A percentile compares a stretch with the other conserved stretches of the same genome.
phyloP scores from a whole-genome alignment of 1,284 basidiomycete species.

The Malassezia nana region DNA sequence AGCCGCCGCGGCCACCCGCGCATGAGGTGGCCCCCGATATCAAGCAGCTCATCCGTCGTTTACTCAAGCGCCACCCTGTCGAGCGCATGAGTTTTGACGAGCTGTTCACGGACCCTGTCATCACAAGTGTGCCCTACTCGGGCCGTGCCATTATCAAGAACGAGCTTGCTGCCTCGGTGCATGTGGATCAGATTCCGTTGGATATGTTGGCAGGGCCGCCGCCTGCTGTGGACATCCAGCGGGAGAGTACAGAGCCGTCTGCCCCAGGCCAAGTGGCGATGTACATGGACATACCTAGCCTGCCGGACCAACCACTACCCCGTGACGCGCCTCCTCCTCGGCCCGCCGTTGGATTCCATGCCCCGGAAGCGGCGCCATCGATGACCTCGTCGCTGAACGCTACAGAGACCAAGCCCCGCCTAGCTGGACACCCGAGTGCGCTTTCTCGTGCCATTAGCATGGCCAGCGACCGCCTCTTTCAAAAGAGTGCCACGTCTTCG shows the following conservation, averaged over 20 bases:
- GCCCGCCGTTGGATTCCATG: constrained; percentile 1
- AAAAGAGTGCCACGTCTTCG: constrained; percentile 36
- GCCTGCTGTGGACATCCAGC: not conserved
- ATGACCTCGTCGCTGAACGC: not conserved
- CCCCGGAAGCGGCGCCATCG: not conserved
- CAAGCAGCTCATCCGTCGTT: constrained; percentile 71
- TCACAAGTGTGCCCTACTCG: constrained; percentile 10
- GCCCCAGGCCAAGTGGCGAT: not conserved
- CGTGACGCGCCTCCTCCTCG: not conserved
- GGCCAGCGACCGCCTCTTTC: constrained; percentile 82
- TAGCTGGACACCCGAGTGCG: constrained; percentile 26
- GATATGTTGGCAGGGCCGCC: not conserved
- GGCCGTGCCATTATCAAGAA: constrained; percentile 27
- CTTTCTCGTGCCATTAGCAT: constrained; percentile 70
- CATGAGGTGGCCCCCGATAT: constrained; percentile 65
- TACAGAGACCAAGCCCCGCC: not conserved
- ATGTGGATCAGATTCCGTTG: not conserved
- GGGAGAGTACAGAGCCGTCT: not conserved
- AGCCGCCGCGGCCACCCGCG: constrained; percentile 30
- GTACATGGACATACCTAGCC: not conserved
- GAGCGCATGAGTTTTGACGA: constrained; percentile 83
- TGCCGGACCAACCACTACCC: too few relatives aligned
- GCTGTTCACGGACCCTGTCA: constrained; percentile 59
- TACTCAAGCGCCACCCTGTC: constrained; percentile 72
- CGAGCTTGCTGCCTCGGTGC: constrained; percentile 1